Base-by-base conservation (phyloP, 208 protist genomes). In the Kentomonas sorsogonicus region DNA sequence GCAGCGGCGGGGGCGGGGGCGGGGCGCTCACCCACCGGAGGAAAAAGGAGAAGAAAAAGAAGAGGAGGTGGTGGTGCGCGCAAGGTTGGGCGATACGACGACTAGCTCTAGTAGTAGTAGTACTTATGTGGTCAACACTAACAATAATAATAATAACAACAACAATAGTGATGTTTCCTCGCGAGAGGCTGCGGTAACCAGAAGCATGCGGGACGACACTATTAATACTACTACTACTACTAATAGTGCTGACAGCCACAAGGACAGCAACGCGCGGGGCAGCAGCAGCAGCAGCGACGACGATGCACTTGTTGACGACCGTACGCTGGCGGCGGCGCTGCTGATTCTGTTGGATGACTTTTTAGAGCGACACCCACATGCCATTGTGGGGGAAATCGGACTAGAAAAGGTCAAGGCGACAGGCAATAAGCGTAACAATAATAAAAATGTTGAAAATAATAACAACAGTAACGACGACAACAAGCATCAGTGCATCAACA, bases 371-470 rank as follows among this genome's bases (percentile, higher is more conserved):
- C 66, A 72, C 51, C 84, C 82, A 3, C 33, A 48, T 10, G 82
- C 81, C 6, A 78, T 90, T 54, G 87, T 94, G 13, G 83, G 72
- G 1, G 87, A 94, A 52, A 91, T 94, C 69, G 84, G 87, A 22
- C 73, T 94, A 0, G 84, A 94, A 48, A 89, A 89, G 67, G 62
- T 90, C 38, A 70, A 77, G n/a, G 79, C 74, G 10, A 72, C 81
- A 38, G 51, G 69, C 4, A 55, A 72, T 9, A 4, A 52, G 6
- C 20, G 31, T 52, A 52, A 10, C 6, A 10, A 52, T 30, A 16
- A 52, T 5, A 30, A 10, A 9, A 30, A 52, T 10, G 13, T 5
- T 5, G 33, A 33, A 30, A 10, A 5, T 52, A 33, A 30, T 31
- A 5, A 30, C 25, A 20, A 33, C 31, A 13, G 11, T 15, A 11